A percentile compares a stretch with the other conserved stretches of the same genome.
Evolutionary conservation across 1,284 basidiomycete species (phyloP).

Genomic region (Ganoderma multipileum): DNA sequence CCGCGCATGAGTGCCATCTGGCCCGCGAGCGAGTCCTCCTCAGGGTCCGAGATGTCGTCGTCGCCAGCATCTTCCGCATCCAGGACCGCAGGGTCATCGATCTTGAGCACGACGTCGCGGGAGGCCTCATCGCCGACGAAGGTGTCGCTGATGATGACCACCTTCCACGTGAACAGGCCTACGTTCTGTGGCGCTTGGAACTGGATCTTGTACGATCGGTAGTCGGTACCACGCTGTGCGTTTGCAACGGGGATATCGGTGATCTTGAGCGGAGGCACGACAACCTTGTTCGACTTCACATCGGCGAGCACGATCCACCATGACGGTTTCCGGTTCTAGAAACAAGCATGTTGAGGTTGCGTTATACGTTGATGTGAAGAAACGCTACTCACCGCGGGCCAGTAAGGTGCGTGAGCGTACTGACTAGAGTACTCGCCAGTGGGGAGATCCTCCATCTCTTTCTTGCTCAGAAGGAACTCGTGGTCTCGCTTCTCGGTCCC

Average conservation of each 20-base stretch:
- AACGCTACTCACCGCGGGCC: constrained; percentile 74
- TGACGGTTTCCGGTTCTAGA: constrained; percentile 80
- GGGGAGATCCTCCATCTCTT: constrained; percentile 66
- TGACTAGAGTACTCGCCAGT: constrained; percentile 51
- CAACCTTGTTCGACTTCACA: constrained; percentile 87
- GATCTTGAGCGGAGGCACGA: constrained; percentile 90
- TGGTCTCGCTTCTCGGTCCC: constrained; percentile 64
- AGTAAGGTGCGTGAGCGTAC: constrained; percentile 91
- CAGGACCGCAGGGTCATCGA: constrained; percentile 74
- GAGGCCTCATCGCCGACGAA: constrained; percentile 85
- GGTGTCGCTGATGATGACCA: constrained; percentile 87
- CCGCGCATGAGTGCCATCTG: constrained; percentile 99
- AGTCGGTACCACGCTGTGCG: constrained; percentile 46
- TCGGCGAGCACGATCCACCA: constrained; percentile 95
- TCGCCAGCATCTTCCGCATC: constrained; percentile 69
- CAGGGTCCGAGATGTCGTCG: constrained; percentile 95
- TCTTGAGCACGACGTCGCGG: constrained; percentile 79
- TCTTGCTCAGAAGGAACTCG: constrained; percentile 69
- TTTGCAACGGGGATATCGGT: constrained; percentile 80
- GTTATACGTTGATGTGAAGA: not conserved
- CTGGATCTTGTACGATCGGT: constrained; percentile 87
- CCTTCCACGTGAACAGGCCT: constrained; percentile 90
- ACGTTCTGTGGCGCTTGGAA: constrained; percentile 93
- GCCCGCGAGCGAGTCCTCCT: constrained; percentile 94
- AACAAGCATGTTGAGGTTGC: not conserved